Conservation (phyloP, 768 basidiomycete genomes). For the Suillus paluster region DNA sequence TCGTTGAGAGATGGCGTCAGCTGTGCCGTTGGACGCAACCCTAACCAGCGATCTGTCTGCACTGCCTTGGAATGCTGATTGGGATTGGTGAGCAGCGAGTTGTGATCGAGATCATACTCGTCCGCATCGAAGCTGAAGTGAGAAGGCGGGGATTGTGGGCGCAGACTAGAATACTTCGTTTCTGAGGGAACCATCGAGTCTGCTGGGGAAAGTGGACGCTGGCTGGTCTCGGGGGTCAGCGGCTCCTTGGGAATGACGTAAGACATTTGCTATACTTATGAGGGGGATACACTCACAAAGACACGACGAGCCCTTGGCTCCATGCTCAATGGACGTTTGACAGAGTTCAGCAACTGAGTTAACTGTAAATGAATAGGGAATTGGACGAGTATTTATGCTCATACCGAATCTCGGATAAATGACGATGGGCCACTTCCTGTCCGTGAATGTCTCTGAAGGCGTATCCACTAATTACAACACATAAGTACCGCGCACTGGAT, state of each 20-base stretch:
- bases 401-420: conserved; percentile 47
- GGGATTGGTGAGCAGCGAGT: conserved; percentile 23
- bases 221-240: conserved; percentile 49
- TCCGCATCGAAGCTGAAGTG: conserved; percentile 49
- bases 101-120: conserved; percentile 40
- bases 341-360: conserved; percentile 27
- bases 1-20: conserved; percentile 38
- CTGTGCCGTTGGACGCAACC: conserved; percentile 36
- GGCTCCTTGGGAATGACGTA: conserved; percentile 38
- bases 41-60: conserved; percentile 61
- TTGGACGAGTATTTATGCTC: conserved; percentile 35
- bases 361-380: conserved; percentile 28
- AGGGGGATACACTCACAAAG: conserved; percentile 36
- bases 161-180: conserved; percentile 30
- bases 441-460: conserved; percentile 45
- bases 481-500: neutral
- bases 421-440: conserved; percentile 50
- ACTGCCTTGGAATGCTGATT: conserved; percentile 65
- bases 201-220: conserved; percentile 46
- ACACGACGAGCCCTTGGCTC: conserved; percentile 35
- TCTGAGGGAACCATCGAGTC: conserved; percentile 36
- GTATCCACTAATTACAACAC: conserved; percentile 29
- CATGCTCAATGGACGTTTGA: conserved; percentile 39
- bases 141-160: conserved; percentile 29
- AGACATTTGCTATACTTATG: neutral